phyloP scores from a whole-genome alignment of 2,329 filamentous ascomycete species.

The Sporothrix curviconia region DNA sequence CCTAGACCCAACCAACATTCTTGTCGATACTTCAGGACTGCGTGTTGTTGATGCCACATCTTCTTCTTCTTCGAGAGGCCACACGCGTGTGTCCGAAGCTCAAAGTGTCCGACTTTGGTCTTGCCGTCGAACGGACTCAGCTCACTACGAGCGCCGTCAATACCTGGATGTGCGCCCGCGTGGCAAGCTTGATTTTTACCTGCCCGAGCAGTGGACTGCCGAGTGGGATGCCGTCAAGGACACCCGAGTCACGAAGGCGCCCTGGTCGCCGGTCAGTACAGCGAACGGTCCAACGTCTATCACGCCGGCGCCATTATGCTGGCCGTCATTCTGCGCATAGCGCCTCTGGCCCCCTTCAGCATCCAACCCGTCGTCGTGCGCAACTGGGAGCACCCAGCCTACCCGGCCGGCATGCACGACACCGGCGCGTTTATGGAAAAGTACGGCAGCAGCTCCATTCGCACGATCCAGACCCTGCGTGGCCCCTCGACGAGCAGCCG shows the following conservation, averaged over 20 bases:
- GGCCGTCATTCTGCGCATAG: background rate
- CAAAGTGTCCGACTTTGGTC: slow-evolving; percentile 18
- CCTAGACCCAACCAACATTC: slow-evolving; percentile 20
- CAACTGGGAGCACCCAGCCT: background rate
- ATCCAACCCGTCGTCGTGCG: background rate
- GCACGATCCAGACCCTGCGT: too few relatives aligned
- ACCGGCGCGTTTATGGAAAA: too few relatives aligned
- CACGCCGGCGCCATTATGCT: slow-evolving; percentile 15
- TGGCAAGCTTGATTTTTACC: slow-evolving; percentile 11
- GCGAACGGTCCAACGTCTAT: slow-evolving; percentile 16
- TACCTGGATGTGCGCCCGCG: slow-evolving; percentile 2
- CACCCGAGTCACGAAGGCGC: background rate
- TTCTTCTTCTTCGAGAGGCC: too few relatives aligned
- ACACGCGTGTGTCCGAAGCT: slow-evolving; percentile 1
- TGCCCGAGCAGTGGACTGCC: slow-evolving; percentile 19
- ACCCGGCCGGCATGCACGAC: too few relatives aligned
- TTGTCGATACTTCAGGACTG: slow-evolving; percentile 7
- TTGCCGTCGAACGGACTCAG: background rate
- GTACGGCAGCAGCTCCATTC: too few relatives aligned
- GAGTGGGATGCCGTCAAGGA: slow-evolving; percentile 15
- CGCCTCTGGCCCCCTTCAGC: too few relatives aligned
- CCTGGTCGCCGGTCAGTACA: slow-evolving; percentile 14
- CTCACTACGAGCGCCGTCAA: background rate
- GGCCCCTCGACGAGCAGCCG: too few relatives aligned
- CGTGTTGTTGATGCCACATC: too few relatives aligned